Conservation (phyloP, 192 early-diverging fungal genomes). For the Mortierella hygrophila region DNA sequence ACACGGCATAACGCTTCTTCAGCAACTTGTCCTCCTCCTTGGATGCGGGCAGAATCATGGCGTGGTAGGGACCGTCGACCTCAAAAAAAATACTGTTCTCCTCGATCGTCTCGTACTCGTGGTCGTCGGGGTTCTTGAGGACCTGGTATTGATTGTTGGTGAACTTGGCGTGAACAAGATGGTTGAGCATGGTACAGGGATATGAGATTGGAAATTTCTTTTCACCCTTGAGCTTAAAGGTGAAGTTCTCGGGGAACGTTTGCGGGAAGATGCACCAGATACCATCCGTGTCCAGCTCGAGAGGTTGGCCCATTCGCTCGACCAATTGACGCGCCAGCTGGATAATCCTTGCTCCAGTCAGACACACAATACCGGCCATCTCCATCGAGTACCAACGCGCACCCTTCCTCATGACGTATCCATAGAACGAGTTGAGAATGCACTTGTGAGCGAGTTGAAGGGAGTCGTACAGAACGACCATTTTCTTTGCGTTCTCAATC, state of each 20-base stretch:
- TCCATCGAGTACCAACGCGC: slow-evolving; percentile 99
- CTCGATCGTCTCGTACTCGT: slow-evolving; percentile 75
- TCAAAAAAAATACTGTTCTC: slow-evolving; percentile 99
- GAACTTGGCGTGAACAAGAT: slow-evolving; percentile 94
- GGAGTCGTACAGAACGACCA: slow-evolving; percentile 97
- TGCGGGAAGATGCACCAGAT: slow-evolving; percentile 98
- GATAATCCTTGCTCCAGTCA: slow-evolving; percentile 97
- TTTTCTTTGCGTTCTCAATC: slow-evolving; percentile 88
- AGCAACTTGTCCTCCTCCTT: slow-evolving; percentile 96
- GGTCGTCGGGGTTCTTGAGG: slow-evolving; percentile 67
- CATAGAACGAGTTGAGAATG: slow-evolving; percentile 95
- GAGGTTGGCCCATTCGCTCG: slow-evolving; percentile 92
- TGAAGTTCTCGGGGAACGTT: slow-evolving; percentile 93
- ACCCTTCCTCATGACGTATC: slow-evolving; percentile 99
- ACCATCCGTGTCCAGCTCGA: slow-evolving; percentile 99
- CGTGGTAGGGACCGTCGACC: slow-evolving; percentile 97
- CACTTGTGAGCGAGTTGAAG: slow-evolving; percentile 99
- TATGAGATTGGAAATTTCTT: slow-evolving; percentile 91
- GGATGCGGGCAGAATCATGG: slow-evolving; percentile 97
- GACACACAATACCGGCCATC: slow-evolving; percentile 99
- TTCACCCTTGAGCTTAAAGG: slow-evolving; percentile 85
- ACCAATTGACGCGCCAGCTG: slow-evolving; percentile 94
- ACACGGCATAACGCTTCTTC: slow-evolving; percentile 99
- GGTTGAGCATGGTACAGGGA: slow-evolving; percentile 98
- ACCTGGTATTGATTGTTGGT: slow-evolving; percentile 98